These are phyloP conservation scores for Populus hybrid DNA, from an alignment of 441 rosid species.

Conservation along the genomic window DNA sequence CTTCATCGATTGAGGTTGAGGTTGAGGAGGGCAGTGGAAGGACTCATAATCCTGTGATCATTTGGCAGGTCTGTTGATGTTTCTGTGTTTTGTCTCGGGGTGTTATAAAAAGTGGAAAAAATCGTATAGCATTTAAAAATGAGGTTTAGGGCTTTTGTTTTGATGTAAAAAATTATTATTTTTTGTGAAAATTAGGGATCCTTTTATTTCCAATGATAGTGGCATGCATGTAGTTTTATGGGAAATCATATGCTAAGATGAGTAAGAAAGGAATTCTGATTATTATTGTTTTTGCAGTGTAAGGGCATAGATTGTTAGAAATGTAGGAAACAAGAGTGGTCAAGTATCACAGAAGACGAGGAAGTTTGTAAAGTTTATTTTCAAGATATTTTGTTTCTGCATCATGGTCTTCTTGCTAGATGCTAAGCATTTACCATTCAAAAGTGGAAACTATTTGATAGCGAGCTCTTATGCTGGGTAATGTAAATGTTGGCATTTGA, in stretches of 20 bases:
- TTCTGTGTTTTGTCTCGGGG: not conserved
- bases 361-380: not conserved
- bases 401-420: not conserved
- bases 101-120: no score
- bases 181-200: no score
- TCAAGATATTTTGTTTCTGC: not conserved
- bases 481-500: not conserved
- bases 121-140: no score
- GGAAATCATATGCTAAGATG: not conserved
- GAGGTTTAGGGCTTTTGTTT: not conserved
- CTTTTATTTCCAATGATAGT: no score
- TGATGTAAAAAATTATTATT: not conserved
- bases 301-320: not conserved
- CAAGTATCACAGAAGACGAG: not conserved
- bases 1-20: constrained; percentile 46
- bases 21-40: constrained; percentile 51
- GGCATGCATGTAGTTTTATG: not conserved
- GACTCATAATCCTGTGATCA: constrained; percentile 66
- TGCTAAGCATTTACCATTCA: not conserved
- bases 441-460: not conserved
- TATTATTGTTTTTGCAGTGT: not conserved
- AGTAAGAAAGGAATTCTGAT: not conserved
- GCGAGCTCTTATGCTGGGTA: no score
- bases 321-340: not conserved
- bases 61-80: constrained; percentile 70